These are phyloP conservation scores for Citeromyces hawaiiensis DNA, from an alignment of 1,139 yeast genomes.

Conservation along the genomic window DNA sequence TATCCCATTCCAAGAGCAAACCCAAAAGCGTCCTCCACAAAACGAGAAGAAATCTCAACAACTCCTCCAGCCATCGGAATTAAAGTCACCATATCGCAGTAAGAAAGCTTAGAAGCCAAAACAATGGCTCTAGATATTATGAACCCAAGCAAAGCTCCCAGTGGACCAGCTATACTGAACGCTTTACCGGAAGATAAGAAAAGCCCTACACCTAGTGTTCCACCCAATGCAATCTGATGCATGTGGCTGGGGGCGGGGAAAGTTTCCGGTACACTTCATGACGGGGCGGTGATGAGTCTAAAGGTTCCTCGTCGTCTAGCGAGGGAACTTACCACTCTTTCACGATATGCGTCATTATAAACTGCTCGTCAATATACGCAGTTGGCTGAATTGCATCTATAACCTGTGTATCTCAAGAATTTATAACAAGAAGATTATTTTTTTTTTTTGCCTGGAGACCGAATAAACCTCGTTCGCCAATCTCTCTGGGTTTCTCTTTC, in stretches of 20 bases:
- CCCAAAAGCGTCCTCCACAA: constrained; percentile 79
- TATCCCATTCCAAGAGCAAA: constrained; percentile 71
- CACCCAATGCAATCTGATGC: constrained; percentile 75
- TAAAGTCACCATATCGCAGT: constrained; percentile 80
- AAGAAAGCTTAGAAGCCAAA: constrained; percentile 55
- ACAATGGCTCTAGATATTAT: constrained; percentile 57
- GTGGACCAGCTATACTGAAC: constrained; percentile 67
- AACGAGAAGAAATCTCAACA: constrained; percentile 61
- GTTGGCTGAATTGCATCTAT: neutral
- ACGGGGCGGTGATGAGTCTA: neutral
- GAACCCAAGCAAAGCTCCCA: constrained; percentile 68
- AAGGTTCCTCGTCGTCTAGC: neutral
- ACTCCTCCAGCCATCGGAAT: constrained; percentile 76
- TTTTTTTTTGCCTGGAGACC: neutral
- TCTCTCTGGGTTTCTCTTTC: neutral
- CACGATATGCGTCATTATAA: neutral
- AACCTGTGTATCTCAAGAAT: neutral
- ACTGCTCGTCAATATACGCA: neutral
- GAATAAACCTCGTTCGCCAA: constrained; percentile 2
- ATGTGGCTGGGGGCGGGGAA: constrained; percentile 57
- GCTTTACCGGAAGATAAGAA: constrained; percentile 71
- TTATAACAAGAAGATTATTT: neutral
- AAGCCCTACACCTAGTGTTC: constrained; percentile 75
- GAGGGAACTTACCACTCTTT: neutral
- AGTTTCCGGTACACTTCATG: constrained; percentile 37